Conservation (phyloP, 129 eudicot species). For the Artemisia annua region DNA sequence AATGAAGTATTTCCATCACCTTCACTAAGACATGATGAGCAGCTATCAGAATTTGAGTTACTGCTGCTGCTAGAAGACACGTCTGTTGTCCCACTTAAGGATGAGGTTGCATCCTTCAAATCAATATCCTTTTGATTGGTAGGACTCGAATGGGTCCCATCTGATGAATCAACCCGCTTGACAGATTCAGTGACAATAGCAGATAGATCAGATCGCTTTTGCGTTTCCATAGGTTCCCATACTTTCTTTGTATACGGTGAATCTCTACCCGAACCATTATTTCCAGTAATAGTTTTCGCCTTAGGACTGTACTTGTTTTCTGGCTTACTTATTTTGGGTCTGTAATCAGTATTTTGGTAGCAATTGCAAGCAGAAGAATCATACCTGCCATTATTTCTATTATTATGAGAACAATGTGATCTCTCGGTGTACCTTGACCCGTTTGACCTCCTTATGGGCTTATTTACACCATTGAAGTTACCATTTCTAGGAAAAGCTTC, state of each 20-base stretch:
- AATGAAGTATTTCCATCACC: slow-evolving; percentile 71
- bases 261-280: slow-evolving; percentile 39
- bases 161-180: slow-evolving; percentile 29
- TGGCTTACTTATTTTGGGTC: slow-evolving; percentile 50
- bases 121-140: slow-evolving; percentile 22
- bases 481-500: slow-evolving; percentile 45
- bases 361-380: slow-evolving; percentile 58
- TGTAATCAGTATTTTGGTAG: slow-evolving; percentile 59
- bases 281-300: slow-evolving; percentile 44
- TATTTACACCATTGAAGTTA: slow-evolving; percentile 46
- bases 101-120: slow-evolving; percentile 31
- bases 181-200: slow-evolving; percentile 34
- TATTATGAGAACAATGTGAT: slow-evolving; percentile 43
- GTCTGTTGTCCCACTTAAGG: slow-evolving; percentile 44
- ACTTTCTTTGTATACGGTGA: slow-evolving; percentile 59
- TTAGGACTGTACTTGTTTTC: slow-evolving; percentile 61
- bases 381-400: slow-evolving; percentile 41
- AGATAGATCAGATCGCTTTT: slow-evolving; percentile 51
- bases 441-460: slow-evolving; percentile 56
- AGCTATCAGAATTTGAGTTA: slow-evolving; percentile 68
- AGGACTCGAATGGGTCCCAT: slow-evolving; percentile 2
- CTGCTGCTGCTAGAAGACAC: slow-evolving; percentile 42
- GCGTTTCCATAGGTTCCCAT: slow-evolving; percentile 68
- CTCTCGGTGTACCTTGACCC: slow-evolving; percentile 55
- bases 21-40: slow-evolving; percentile 88